Evolutionary conservation across 2,329 filamentous ascomycete genomes (phyloP).

Genomic region (Neocucurbitaria cava): DNA sequence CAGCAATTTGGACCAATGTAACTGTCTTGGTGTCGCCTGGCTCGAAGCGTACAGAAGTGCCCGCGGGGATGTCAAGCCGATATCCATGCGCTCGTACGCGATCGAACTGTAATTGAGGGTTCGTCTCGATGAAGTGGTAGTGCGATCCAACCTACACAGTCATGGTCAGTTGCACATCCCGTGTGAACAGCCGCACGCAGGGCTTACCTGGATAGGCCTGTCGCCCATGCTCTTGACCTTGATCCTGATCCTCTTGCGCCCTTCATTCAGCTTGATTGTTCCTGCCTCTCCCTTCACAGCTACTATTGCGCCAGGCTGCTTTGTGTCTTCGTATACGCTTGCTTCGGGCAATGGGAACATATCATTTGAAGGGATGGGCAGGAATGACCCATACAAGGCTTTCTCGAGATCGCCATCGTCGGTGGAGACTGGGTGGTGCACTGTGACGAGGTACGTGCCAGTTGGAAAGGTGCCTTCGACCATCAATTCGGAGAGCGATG

Average conservation of each 20-base stretch:
- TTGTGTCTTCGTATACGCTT: slow-evolving; percentile 70
- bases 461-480: slow-evolving; percentile 92
- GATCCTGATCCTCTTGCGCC: slow-evolving; percentile 74
- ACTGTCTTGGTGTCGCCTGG: slow-evolving; percentile 92
- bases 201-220: slow-evolving; percentile 79
- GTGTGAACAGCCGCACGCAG: no score
- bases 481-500: slow-evolving; percentile 82
- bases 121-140: slow-evolving; percentile 96
- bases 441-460: slow-evolving; percentile 92
- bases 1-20: slow-evolving; percentile 85
- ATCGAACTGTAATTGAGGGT: slow-evolving; percentile 88
- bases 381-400: slow-evolving; percentile 89
- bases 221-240: slow-evolving; percentile 87
- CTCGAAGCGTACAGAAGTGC: slow-evolving; percentile 92
- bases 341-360: slow-evolving; percentile 71
- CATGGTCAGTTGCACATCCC: slow-evolving; percentile 5
- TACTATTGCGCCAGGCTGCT: slow-evolving; percentile 81
- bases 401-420: slow-evolving; percentile 87
- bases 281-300: slow-evolving; percentile 70
- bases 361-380: slow-evolving; percentile 75
- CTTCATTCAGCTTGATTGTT: slow-evolving; percentile 74
- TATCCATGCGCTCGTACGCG: slow-evolving; percentile 82
- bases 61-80: slow-evolving; percentile 86
- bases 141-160: slow-evolving; percentile 75
- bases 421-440: slow-evolving; percentile 85